Evolutionary conservation across 176 grass and related monocot species (phyloP), one percentile per base, ranked within the genome.

Genomic region (Tillandsia leiboldiana): DNA sequence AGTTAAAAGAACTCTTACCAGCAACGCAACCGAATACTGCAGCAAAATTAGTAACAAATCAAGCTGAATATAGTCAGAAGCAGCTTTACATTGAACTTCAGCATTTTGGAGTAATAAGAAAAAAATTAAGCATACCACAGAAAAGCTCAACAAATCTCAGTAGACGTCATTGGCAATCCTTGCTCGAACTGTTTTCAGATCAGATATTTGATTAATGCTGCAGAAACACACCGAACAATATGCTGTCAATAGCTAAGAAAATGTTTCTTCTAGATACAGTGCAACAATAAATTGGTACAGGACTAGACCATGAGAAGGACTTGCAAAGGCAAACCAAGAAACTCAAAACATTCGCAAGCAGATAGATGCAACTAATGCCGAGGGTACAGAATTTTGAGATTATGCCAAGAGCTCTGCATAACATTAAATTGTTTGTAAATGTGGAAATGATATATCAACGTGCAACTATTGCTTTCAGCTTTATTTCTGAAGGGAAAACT

Each of bases 181-280:
- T 49, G 85, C 73, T 51, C 84, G 75, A 78, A 86, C 65, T 51
- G 80, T 54, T 76, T 86, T 83, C 33, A 63, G 77, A 81, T 93
- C 80, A 13, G 81, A 2, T 59, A 84, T 69, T 71, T 85, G 66
- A 51, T 80, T 79, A 76, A 99, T 81, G 64, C 94, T 99, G 94
- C 80, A 52, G 26, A 78, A 69, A 9, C 56, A 61, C 12, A 61
- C 15, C 26, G 26, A 28, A 72, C 1, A 72, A 65, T 3, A 9
- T 15, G 5, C 1, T 79, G 15, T 70, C 57, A 70, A 49, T 59
- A 49, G 2, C 67, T 66, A 29, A 1, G 12, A 17, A 71, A 67
- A 53, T 42, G 64, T 67, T 49, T 63, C n/a, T n/a, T 42, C 47
- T 56, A 56, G 15, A 13, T 56, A 56, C 12, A 56, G 3, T n/a